phyloP scores from a whole-genome alignment of 176 grass and related monocot species.

The Eragrostis nindensis region DNA sequence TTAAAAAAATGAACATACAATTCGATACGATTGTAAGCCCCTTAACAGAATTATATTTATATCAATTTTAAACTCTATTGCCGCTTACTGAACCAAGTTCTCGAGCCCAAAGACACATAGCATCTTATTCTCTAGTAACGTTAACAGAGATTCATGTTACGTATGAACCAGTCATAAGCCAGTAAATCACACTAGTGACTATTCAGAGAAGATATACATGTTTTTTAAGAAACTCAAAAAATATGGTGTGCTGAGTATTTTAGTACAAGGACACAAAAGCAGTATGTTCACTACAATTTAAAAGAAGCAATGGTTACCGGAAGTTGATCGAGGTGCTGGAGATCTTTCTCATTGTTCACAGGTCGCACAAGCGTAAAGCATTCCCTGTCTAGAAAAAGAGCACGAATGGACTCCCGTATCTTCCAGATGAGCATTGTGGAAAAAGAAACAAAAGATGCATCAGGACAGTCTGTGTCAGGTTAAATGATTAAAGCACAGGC shows the following conservation, averaged over 20 bases:
- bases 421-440: constrained; percentile 38
- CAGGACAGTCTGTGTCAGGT: constrained; percentile 4
- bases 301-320: constrained; percentile 62
- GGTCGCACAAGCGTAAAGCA: constrained; percentile 92
- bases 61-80: background rate
- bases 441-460: constrained; percentile 26
- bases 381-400: constrained; percentile 95
- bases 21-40: background rate
- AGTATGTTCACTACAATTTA: background rate
- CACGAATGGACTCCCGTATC: constrained; percentile 94
- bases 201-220: background rate
- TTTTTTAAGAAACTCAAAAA: background rate
- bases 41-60: background rate
- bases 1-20: constrained; percentile 14
- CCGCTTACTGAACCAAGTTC: constrained; percentile 23
- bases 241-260: background rate
- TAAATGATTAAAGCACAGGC: too few relatives aligned
- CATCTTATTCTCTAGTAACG: background rate
- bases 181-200: background rate
- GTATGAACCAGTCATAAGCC: background rate
- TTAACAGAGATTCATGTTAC: background rate
- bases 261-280: background rate
- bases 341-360: constrained; percentile 94
- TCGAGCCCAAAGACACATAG: background rate
- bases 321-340: constrained; percentile 87